A percentile compares a stretch with the other conserved stretches of the same genome.
phyloP scores from a whole-genome alignment of 768 basidiomycete species.

The Lyophyllum atratum region DNA sequence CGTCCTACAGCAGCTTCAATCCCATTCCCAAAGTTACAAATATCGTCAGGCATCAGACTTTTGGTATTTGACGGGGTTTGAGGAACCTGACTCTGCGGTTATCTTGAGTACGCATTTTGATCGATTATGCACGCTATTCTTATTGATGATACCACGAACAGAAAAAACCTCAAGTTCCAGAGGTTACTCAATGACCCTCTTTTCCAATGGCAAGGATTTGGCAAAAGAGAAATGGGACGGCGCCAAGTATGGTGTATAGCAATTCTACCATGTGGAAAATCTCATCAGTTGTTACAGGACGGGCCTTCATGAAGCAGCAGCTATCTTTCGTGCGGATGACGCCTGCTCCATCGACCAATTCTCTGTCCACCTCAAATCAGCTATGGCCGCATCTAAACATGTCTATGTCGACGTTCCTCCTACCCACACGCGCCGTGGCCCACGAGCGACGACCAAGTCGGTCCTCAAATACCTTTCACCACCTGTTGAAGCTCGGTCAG shows the following conservation, averaged over 20 bases:
- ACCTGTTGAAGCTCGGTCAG: constrained; percentile 33
- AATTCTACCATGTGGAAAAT: neutral
- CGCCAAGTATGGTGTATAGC: constrained; percentile 46
- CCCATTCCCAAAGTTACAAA: constrained; percentile 69
- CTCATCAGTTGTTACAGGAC: constrained; percentile 45
- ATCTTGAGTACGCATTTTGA: constrained; percentile 60
- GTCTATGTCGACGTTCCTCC: constrained; percentile 54
- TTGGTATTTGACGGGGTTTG: constrained; percentile 95
- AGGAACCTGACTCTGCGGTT: constrained; percentile 89
- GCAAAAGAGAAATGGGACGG: constrained; percentile 93
- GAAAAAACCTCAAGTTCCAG: constrained; percentile 70
- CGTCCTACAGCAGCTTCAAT: neutral
- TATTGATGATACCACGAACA: constrained; percentile 25
- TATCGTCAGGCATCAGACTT: constrained; percentile 92
- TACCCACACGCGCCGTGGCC: constrained; percentile 34
- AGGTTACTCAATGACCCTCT: constrained; percentile 88
- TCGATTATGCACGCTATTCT: neutral
- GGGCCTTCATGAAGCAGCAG: constrained; percentile 60
- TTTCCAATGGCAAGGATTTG: constrained; percentile 73
- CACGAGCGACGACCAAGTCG: constrained; percentile 46
- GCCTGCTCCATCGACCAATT: constrained; percentile 60
- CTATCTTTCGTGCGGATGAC: constrained; percentile 79
- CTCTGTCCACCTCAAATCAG: constrained; percentile 55
- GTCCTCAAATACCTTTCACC: constrained; percentile 54
- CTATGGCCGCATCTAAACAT: constrained; percentile 49